phyloP scores from a whole-genome alignment of 2,329 filamentous ascomycete species.

The Leptographium galeiforme region DNA sequence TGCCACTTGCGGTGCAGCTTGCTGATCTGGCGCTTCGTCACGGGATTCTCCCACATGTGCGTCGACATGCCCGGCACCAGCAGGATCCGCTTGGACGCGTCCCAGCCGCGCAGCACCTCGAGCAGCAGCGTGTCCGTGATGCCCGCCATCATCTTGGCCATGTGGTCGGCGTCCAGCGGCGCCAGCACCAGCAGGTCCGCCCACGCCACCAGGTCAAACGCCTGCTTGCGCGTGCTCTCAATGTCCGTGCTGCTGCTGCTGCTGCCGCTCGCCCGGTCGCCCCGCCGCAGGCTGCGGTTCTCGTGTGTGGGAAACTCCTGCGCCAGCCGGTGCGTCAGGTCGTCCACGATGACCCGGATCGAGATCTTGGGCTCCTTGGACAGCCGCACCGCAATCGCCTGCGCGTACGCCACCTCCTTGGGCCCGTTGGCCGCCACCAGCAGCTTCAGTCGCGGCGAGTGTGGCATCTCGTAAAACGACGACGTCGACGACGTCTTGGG shows the following conservation, averaged over 20 bases:
- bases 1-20: slow-evolving; percentile 76
- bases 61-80: slow-evolving; percentile 81
- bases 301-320: slow-evolving; percentile 49
- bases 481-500: slow-evolving; percentile 10
- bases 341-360: slow-evolving; percentile 49
- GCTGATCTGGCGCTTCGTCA: slow-evolving; percentile 75
- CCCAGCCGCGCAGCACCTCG: slow-evolving; percentile 74
- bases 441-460: slow-evolving; percentile 35
- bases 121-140: slow-evolving; percentile 69
- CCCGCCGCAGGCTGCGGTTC: slow-evolving; percentile 31
- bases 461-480: slow-evolving; percentile 13
- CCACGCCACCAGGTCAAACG: slow-evolving; percentile 66
- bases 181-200: slow-evolving; percentile 75
- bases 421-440: slow-evolving; percentile 54
- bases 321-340: slow-evolving; percentile 47
- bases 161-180: slow-evolving; percentile 70
- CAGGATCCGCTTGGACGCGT: slow-evolving; percentile 71
- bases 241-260: slow-evolving; percentile 21
- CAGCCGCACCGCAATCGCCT: slow-evolving; percentile 51
- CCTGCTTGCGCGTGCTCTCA: slow-evolving; percentile 39
- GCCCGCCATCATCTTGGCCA: slow-evolving; percentile 79
- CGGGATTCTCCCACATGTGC: slow-evolving; percentile 80
- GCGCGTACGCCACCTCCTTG: slow-evolving; percentile 51
- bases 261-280: slow-evolving; percentile 11
- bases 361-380: slow-evolving; percentile 51